These are phyloP conservation scores for Carex arenaria DNA, from an alignment of 202 grass and related monocot genomes.

Conservation along the genomic window DNA sequence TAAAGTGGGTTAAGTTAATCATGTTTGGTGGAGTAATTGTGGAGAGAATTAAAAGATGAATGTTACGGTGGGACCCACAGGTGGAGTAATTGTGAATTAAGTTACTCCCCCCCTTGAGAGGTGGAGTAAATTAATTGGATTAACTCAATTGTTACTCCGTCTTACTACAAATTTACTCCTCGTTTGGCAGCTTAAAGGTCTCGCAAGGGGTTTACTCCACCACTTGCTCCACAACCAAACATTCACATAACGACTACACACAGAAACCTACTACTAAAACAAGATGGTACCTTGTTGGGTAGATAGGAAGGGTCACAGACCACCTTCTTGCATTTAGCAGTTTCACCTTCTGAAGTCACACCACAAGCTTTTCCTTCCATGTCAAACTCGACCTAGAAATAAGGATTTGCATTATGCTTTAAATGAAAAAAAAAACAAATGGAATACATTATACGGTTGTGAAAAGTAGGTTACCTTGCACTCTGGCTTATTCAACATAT, in stretches of 20 bases:
- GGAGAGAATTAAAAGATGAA: too few species aligned
- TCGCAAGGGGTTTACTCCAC: too few species aligned
- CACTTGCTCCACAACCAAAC: too few species aligned
- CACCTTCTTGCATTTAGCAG: constrained; percentile 85
- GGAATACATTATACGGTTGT: background rate
- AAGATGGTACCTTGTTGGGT: constrained; percentile 57
- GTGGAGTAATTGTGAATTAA: too few species aligned
- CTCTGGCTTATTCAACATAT: constrained; percentile 92
- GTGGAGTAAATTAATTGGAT: too few species aligned
- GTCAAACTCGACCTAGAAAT: constrained; percentile 80
- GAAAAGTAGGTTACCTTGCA: constrained; percentile 67
- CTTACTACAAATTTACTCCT: too few species aligned
- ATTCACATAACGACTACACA: background rate
- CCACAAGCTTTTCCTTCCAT: constrained; percentile 70
- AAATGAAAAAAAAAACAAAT: constrained; percentile 16
- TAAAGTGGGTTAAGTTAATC: too few species aligned
- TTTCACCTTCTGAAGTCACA: constrained; percentile 83
- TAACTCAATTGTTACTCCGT: too few species aligned
- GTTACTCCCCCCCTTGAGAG: too few species aligned
- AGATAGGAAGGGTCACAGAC: constrained; percentile 94
- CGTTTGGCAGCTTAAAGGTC: too few species aligned
- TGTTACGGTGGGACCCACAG: too few species aligned
- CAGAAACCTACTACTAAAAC: background rate
- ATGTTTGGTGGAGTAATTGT: too few species aligned
- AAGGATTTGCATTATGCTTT: background rate